A percentile compares a stretch with the other conserved stretches of the same genome.
phyloP scores from a whole-genome alignment of 2,329 filamentous ascomycete genomes.

The Talaromyces sp. region DNA sequence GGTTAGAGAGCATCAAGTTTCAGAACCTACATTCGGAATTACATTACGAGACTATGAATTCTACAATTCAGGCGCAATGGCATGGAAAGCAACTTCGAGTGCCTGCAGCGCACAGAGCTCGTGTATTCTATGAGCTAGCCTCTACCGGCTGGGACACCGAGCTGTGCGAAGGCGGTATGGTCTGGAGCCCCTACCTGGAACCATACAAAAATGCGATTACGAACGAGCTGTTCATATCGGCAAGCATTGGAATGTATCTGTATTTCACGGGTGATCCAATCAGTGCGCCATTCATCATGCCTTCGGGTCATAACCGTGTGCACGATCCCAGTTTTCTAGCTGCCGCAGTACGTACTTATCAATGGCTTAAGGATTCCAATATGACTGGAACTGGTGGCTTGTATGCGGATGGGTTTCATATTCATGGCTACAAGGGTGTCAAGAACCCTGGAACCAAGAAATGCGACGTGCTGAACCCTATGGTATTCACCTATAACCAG shows the following conservation, averaged over 20 bases:
- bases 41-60: conserved; percentile 50
- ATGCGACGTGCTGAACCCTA: conserved; percentile 79
- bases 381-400: conserved; percentile 76
- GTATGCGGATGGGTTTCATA: conserved; percentile 86
- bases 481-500: conserved; percentile 96
- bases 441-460: conserved; percentile 62
- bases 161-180: conserved; percentile 83
- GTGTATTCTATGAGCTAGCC: conserved; percentile 81
- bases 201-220: conserved; percentile 98
- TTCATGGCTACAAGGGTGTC: conserved; percentile 60
- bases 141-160: conserved; percentile 74
- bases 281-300: conserved; percentile 63
- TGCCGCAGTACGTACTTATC: conserved; percentile 73
- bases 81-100: conserved; percentile 72
- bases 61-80: conserved; percentile 50
- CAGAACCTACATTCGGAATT: conserved; percentile 64
- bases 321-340: conserved; percentile 65
- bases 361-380: conserved; percentile 73
- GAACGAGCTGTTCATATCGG: conserved; percentile 83
- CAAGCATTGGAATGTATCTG: conserved; percentile 84
- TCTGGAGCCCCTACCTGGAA: conserved; percentile 74
- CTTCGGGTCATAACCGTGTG: conserved; percentile 30
- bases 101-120: conserved; percentile 76
- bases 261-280: conserved; percentile 80
- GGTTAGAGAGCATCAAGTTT: conserved; percentile 79